phyloP scores from a whole-genome alignment of 2,329 filamentous ascomycete species.

The Fusarium continuum region DNA sequence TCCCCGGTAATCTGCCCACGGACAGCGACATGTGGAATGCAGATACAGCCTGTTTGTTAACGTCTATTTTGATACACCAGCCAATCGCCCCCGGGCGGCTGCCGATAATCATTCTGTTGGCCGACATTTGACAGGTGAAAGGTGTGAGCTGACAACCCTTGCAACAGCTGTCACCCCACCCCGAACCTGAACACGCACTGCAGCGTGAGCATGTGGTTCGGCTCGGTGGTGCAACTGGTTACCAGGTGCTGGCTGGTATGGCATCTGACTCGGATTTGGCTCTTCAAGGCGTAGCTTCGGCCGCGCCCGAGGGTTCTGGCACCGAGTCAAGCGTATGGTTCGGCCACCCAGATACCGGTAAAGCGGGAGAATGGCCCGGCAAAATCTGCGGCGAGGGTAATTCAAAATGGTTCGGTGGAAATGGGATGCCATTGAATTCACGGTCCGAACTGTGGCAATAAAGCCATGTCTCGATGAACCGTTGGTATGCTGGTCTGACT shows the following conservation, averaged over 20 bases:
- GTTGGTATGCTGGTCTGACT: conserved; percentile 48
- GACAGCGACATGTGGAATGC: conserved; percentile 14
- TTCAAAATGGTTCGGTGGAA: conserved; percentile 57
- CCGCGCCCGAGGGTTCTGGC: conserved; percentile 38
- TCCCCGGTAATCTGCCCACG: conserved; percentile 32
- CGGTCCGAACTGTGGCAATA: conserved; percentile 57
- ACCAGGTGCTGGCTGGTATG: conserved; percentile 5
- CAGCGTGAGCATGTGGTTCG: conserved; percentile 38
- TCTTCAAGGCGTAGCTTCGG: conserved; percentile 41
- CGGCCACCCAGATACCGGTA: conserved; percentile 41
- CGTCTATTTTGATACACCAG: conserved; percentile 6
- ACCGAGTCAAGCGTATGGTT: conserved; percentile 39
- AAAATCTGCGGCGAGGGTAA: conserved; percentile 58
- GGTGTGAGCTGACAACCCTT: conserved; percentile 24
- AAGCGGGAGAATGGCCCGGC: conserved; percentile 43
- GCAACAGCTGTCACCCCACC: conserved; percentile 40
- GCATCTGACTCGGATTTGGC: conserved; percentile 7
- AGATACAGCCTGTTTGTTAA: conserved; percentile 7
- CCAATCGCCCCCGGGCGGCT: conserved; percentile 23
- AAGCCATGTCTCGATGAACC: conserved; percentile 58
- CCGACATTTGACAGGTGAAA: conserved; percentile 19
- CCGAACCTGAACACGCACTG: conserved; percentile 12
- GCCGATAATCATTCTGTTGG: conserved; percentile 15
- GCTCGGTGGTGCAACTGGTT: conserved; percentile 33
- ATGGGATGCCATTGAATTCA: conserved; percentile 57